Percentiles rank a stretch among this genome's conserved stretches.
Evolutionary conservation across 208 protist genomes (phyloP).

Genomic region (Balamuthia mandrillaris): DNA sequence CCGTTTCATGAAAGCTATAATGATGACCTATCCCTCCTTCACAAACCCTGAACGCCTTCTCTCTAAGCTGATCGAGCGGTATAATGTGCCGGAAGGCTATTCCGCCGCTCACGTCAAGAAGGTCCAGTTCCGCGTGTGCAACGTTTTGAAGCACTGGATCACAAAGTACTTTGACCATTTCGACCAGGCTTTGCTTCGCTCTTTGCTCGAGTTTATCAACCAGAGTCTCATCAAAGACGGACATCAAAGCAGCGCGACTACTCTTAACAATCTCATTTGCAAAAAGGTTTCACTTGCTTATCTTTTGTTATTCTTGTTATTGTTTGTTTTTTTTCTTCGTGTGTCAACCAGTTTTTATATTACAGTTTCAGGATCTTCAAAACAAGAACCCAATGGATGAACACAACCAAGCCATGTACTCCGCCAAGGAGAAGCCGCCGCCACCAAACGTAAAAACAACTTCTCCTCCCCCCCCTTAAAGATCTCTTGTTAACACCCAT

Average conservation of each 20-base stretch:
- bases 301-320: too few species aligned
- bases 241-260: background rate
- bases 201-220: background rate
- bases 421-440: too few species aligned
- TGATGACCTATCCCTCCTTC: conserved; percentile 32
- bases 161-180: conserved; percentile 52
- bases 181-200: conserved; percentile 29
- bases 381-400: too few species aligned
- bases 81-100: background rate
- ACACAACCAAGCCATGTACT: too few species aligned
- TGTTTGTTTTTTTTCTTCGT: too few species aligned
- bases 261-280: background rate
- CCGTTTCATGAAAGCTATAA: conserved; percentile 2
- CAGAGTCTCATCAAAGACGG: background rate
- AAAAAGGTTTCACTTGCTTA: background rate
- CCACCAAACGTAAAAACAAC: too few species aligned
- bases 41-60: background rate
- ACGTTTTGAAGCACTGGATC: conserved; percentile 55
- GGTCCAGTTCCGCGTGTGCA: conserved; percentile 45
- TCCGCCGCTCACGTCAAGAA: background rate
- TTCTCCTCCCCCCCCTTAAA: too few species aligned
- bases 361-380: too few species aligned
- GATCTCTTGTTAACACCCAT: too few species aligned
- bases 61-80: background rate
- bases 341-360: too few species aligned